A percentile compares a stretch with the other conserved stretches of the same genome.
These are phyloP conservation scores for Penicillium decumbens DNA, from an alignment of 2,329 filamentous ascomycete genomes.

Conservation along the genomic window DNA sequence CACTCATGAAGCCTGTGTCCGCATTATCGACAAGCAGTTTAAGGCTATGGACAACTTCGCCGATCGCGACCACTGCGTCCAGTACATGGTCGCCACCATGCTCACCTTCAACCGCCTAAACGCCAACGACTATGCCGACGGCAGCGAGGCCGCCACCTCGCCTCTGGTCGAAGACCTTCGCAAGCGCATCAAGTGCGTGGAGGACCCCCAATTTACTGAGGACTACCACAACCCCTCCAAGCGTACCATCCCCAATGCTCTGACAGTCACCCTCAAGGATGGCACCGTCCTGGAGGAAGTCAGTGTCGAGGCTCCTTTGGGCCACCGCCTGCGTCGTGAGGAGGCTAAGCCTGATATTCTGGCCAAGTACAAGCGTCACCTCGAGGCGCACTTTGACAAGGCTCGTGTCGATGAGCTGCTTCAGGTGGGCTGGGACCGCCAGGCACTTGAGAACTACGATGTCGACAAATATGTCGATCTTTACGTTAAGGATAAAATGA, in stretches of 20 bases:
- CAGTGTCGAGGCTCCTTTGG: conserved; percentile 87
- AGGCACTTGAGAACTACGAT: conserved; percentile 71
- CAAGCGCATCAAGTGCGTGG: conserved; percentile 90
- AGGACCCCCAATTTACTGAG: conserved; percentile 87
- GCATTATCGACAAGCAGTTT: conserved; percentile 99
- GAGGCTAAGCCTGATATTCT: conserved; percentile 98
- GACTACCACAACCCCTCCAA: conserved; percentile 94
- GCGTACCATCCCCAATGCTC: conserved; percentile 94
- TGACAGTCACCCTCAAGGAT: conserved; percentile 92
- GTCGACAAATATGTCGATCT: conserved; percentile 93
- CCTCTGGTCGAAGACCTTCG: conserved; percentile 85
- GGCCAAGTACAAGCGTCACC: conserved; percentile 89
- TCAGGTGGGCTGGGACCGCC: conserved; percentile 68
- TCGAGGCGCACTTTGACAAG: conserved; percentile 75
- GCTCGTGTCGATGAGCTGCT: conserved; percentile 76
- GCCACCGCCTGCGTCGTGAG: conserved; percentile 83
- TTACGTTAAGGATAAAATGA: conserved; percentile 58
- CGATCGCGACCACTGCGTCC: conserved; percentile 95
- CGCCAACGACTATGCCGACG: conserved; percentile 89
- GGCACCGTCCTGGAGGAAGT: conserved; percentile 88
- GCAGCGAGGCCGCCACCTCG: conserved; percentile 84
- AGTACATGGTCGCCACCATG: conserved; percentile 97
- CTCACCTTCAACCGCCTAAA: conserved; percentile 90
- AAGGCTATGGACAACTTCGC: conserved; percentile 99
- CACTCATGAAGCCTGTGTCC: conserved; percentile 96